phyloP scores from a whole-genome alignment of 176 grass and related monocot species.

The Triticum dicoccoides region DNA sequence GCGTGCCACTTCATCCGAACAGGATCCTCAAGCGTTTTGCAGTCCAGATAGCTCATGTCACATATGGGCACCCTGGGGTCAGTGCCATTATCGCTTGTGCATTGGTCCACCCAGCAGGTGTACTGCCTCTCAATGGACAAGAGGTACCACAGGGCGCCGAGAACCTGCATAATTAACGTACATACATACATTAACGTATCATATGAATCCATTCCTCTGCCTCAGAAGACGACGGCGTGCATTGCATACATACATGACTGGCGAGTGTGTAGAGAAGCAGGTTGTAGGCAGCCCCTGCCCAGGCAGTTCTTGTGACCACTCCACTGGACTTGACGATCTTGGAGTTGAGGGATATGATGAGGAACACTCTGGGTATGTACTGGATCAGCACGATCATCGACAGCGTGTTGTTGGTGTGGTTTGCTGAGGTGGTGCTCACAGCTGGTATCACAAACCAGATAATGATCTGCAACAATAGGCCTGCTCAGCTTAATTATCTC shows the following conservation, averaged over 20 bases:
- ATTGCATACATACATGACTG: conserved; percentile 69
- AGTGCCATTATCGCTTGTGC: conserved; percentile 42
- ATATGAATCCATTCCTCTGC: too few species aligned
- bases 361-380: conserved; percentile 79
- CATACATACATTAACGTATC: neutral
- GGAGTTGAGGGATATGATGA: conserved; percentile 73
- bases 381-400: conserved; percentile 86
- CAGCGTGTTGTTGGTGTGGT: conserved; percentile 83
- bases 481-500: neutral
- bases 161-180: conserved; percentile 31
- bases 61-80: conserved; percentile 11
- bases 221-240: neutral
- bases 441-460: conserved; percentile 90
- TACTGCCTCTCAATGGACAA: conserved; percentile 93
- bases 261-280: conserved; percentile 89
- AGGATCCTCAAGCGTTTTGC: conserved; percentile 16
- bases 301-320: conserved; percentile 78
- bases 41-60: conserved; percentile 60
- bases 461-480: conserved; percentile 52
- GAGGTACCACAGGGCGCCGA: conserved; percentile 92
- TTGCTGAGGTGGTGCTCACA: conserved; percentile 58
- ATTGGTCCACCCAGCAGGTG: conserved; percentile 68
- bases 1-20: conserved; percentile 43
- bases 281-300: conserved; percentile 89
- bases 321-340: conserved; percentile 86